Base-by-base conservation (phyloP, 257 asterid genomes). In the Fraxinus quadrangulata region DNA sequence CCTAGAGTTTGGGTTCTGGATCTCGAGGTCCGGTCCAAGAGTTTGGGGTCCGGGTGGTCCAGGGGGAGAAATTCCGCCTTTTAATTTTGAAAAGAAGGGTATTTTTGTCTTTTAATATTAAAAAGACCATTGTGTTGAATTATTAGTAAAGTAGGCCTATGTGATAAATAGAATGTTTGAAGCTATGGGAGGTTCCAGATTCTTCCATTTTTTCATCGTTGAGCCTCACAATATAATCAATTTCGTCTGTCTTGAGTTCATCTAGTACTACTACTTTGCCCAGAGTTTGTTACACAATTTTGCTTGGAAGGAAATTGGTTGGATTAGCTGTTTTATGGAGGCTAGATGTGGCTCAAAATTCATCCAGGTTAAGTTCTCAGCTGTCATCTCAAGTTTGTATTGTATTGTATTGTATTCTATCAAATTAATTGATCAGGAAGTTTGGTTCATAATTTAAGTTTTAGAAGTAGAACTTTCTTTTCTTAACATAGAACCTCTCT, bases 161-260 rank as follows among this genome's bases (percentile, higher is more conserved):
- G 5, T 33, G 5, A 0, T 33, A 2, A 33, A 33, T 33, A 4
- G 5, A 33, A 5, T 33, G 5, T 34, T 9, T 36, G 74, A 37
- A 37, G 74, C 72, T 61, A 11, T 21, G 42, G 19, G 63, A 30
- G 39, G 11, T 70, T 71, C 70, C n/a, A 47, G 17, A n/a, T 14
- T 40, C 70, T 45, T 59, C 61, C 59, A 33, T 37, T 21, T 49
- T 14, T 37, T 45, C 39, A 51, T 6, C 23, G 19, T 71, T 14
- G 49, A 70, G 80, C 65, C 24, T 30, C 28, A 10, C 9, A 54
- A 59, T 45, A 30, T 72, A 59, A 63, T 47, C 45, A n/a, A 54
- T 30, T 65, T 49, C 49, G 30, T 77, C 71, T 9, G 47, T 54
- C 21, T 16, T 40, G 61, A 42, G 16, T 40, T 39, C 40, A 61